Base-by-base conservation (phyloP, 2,329 filamentous ascomycete genomes). In the Ascochyta lentis region DNA sequence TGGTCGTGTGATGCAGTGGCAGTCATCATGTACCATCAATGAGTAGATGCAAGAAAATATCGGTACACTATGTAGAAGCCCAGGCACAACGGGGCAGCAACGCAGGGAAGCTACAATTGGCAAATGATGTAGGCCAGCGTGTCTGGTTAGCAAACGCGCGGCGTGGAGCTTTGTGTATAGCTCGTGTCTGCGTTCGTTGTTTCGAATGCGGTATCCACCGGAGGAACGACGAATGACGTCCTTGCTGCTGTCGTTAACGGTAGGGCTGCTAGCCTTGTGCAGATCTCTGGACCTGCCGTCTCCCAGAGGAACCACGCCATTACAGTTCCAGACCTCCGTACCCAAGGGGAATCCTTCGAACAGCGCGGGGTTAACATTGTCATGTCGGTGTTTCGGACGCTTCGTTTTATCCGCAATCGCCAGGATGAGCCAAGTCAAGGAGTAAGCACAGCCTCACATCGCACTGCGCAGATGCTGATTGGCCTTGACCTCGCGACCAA, bases 1-100 rank as follows among this genome's bases (percentile, higher is more conserved):
- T 59, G 56, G 44, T 58, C 41, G 50, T 60, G 61, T 60, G 56
- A 49, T 31, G 54, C 35, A 15, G 55, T 29, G 47, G 59, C 42
- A 44, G 61, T 54, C 53, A 55, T 55, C 10, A 19, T 55, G 35
- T 31, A 39, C 23, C 50, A 41, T 40, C 6, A 5, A 41, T 38
- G 15, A 29, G 29, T 33, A 12, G 33, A 33, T 44, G 15, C 10
- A 35, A 22, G 19, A 38, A n/a, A 16, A 24, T 12, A 23, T 23
- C 23, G 48, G 47, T 23, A 37, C 47, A 37, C 47, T 50, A 43
- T 13, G 23, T 9, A 13, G 48, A 45, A 26, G 40, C 31, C 7
- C 34, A 40, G 41, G 10, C 24, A 37, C 22, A 26, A 29, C 22
- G 24, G 22, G 12, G 31, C 6, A 4, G 34, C 10, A 37, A 47